Base-by-base conservation (phyloP, 768 basidiomycete species). In the Calocybe indica region DNA sequence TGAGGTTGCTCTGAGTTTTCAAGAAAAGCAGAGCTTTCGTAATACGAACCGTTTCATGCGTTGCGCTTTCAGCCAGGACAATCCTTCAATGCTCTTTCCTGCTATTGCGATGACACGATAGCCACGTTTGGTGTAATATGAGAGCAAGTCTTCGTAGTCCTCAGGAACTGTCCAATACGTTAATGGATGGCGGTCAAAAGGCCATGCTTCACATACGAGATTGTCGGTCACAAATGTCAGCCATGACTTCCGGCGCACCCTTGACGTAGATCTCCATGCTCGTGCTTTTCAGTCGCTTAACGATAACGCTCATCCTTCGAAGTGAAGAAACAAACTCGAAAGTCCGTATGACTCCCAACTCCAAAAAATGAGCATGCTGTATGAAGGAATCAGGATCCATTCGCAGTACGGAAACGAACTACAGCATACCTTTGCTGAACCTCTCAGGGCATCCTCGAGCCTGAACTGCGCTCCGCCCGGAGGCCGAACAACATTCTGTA, bases 261-360 rank as follows among this genome's bases (percentile, higher is more conserved):
- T 99, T 99, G 57, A 94, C 93, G 61, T 98, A 98, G 8, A 97
- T 76, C 62, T 99, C 96, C 92, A 99, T 97, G 62, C 88, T 92
- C 45, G 68, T 80, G 54, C 94, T 94, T 64, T 88, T 96, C 45
- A 99, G 76, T 44, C 92, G 77, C 64, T 97, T 99, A 57, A 97
- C 95, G 45, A 99, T 82, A 28, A 99, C 96, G 53, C 94, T 96
- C 95, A 99, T 99, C 44, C 96, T 73, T 28, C 96, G 79, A 14
- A 98, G 74, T 4, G 88, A 74, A 6, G 95, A 96, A 2, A 95
- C 90, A 60, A 99, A 99, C 59, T 99, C 96, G 58, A 95, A 99
- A 3, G 88, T 90, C 37, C 94, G 78, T 39, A 99, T 92, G 13
- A 98, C 95, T 36, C 96, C 96, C 45, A 99, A 69, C 67, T 99